These are phyloP conservation scores for Panus rudis DNA, from an alignment of 768 basidiomycete species.

Conservation along the genomic window DNA sequence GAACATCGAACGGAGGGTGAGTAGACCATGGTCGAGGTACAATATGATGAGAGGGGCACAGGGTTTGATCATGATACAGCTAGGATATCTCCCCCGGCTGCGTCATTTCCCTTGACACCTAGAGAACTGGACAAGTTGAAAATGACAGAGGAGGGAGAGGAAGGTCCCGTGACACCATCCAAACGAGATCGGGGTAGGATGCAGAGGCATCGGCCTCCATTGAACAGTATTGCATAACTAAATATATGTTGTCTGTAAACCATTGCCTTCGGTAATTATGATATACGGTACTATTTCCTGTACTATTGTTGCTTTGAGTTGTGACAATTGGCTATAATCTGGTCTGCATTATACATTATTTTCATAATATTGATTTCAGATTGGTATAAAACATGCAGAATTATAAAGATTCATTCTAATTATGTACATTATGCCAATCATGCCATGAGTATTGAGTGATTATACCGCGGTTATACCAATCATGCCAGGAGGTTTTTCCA, in stretches of 20 bases:
- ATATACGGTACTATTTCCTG: too few relatives aligned
- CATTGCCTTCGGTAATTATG: too few relatives aligned
- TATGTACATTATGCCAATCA: too few relatives aligned
- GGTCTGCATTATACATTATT: too few relatives aligned
- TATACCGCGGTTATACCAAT: background rate
- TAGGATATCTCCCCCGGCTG: constrained; percentile 57
- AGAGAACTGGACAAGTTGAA: constrained; percentile 66
- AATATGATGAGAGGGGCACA: constrained; percentile 73
- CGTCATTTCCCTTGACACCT: constrained; percentile 53
- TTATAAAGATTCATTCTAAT: too few relatives aligned
- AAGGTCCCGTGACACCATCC: constrained; percentile 25
- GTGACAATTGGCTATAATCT: too few relatives aligned
- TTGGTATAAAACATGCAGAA: too few relatives aligned
- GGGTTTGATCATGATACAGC: constrained; percentile 35
- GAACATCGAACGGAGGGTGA: constrained; percentile 84
- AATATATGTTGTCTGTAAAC: too few relatives aligned
- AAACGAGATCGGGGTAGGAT: constrained; percentile 16
- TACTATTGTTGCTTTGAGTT: too few relatives aligned
- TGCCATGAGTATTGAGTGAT: too few relatives aligned
- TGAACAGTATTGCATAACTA: constrained; percentile 21
- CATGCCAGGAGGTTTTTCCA: too few relatives aligned
- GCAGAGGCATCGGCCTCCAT: constrained; percentile 18
- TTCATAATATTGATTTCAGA: too few relatives aligned
- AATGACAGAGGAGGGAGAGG: constrained; percentile 74
- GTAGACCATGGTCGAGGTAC: constrained; percentile 93